These are phyloP conservation scores for Botrytis squamosa DNA, from an alignment of 2,329 filamentous ascomycete genomes.

Conservation along the genomic window DNA sequence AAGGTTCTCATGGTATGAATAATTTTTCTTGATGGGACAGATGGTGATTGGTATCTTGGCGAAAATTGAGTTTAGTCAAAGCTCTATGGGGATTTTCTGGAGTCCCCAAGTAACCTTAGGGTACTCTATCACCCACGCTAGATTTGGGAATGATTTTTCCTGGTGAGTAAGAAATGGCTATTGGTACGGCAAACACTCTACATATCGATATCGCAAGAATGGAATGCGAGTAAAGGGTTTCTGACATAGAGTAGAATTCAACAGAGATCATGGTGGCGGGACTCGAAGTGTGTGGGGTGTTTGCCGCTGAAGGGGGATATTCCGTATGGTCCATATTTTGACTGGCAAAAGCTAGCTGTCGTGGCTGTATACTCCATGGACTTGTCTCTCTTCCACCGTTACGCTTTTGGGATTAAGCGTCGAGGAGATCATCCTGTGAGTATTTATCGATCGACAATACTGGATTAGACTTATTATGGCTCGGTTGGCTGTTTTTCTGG, in stretches of 20 bases:
- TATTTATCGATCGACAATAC: neutral
- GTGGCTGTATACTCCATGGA: neutral
- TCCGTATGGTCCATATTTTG: neutral
- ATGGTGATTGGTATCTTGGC: slow-evolving; percentile 4
- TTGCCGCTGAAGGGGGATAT: neutral
- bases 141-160: neutral
- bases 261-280: neutral
- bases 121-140: neutral
- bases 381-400: neutral
- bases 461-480: neutral
- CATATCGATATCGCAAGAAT: neutral
- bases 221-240: neutral
- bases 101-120: neutral
- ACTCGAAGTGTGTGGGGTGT: neutral
- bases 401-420: neutral
- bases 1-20: neutral
- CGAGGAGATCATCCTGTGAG: neutral
- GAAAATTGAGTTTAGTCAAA: slow-evolving; percentile 2
- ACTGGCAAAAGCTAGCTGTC: neutral
- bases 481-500: neutral
- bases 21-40: neutral
- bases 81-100: slow-evolving; percentile 9
- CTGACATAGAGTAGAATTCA: neutral
- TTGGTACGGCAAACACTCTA: neutral
- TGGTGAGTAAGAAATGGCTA: neutral